Evolutionary conservation across 2,329 filamentous ascomycete genomes (phyloP), one percentile per base, ranked within the genome.

Genomic region (Colletotrichum brevisporum): DNA sequence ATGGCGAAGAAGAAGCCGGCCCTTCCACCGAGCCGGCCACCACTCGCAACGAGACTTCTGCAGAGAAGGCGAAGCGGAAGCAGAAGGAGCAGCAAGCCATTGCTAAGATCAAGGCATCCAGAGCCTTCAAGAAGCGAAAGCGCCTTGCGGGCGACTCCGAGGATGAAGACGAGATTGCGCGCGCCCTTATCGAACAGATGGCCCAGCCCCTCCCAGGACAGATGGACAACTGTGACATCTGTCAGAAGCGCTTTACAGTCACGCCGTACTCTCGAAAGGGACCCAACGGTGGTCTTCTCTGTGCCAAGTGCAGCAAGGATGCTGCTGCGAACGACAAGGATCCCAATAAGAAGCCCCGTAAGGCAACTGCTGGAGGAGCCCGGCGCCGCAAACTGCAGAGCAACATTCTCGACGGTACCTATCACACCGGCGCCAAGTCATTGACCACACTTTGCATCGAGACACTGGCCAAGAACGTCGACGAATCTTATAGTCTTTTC

Each of bases 231-330:
- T 98, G 95, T 77, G 94, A 93, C 71, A 82, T 91, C 3, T 98
- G 95, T 78, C 86, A 88, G 51, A 97, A 96, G 78, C 90, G 94
- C 45, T 98, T 98, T 76, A 97, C 94, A 0, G 95, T 98, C 52
- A 98, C 95, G 0, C 88, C 94, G 0, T 98, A 98, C 81, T 94
- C 92, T 71, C 92, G 94, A 72, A 88, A 91, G 31, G 94, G 93
- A 0, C 92, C 93, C 0, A 86, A 92, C n/a, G 95, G 95, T 4
- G 94, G 94, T 16, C 84, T 98, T n/a, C 84, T 98, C 2, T 98
- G 95, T 77, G 86, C 86, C 4, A 90, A 92, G 24, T 98, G 95
- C 76, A 92, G 93, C 24, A 94, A 92, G 75, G 82, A 84, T 21
- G 82, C 85, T 36, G 69, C 71, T 66, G 86, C 87, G 75, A 89